A percentile compares a stretch with the other conserved stretches of the same genome.
phyloP scores from a whole-genome alignment of 257 asterid genomes.

The Anisodus tanguticus region DNA sequence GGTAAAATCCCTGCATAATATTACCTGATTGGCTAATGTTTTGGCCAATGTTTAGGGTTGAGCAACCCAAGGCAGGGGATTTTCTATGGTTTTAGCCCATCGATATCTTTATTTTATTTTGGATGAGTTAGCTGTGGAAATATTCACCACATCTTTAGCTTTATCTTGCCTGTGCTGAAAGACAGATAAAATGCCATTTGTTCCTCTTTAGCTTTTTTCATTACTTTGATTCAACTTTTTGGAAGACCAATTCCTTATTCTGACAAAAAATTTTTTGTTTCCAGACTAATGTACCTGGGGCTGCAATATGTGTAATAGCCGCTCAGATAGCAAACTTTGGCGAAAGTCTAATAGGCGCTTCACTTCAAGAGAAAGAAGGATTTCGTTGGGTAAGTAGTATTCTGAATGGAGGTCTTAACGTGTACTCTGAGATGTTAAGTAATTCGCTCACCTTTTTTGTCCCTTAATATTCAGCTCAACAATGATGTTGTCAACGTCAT shows the following conservation, averaged over 20 bases:
- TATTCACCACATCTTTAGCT: neutral
- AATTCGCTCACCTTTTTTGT: neutral
- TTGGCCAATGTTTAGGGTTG: neutral
- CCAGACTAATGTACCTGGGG: conserved; percentile 66
- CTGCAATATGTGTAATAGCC: conserved; percentile 68
- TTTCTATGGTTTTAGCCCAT: conserved; percentile 20
- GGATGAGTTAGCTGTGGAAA: neutral
- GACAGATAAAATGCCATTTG: neutral
- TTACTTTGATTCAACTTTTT: neutral
- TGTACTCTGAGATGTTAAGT: neutral
- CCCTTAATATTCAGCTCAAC: conserved; percentile 61
- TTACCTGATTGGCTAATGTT: neutral
- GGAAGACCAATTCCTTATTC: conserved; percentile 1
- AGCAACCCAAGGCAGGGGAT: neutral
- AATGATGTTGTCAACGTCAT: conserved; percentile 83
- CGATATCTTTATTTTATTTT: neutral
- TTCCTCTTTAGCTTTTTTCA: neutral
- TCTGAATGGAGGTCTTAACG: neutral
- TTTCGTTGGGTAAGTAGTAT: conserved; percentile 54
- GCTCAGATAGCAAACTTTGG: conserved; percentile 98
- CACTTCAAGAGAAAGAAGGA: conserved; percentile 61
- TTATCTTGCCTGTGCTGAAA: neutral
- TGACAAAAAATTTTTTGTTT: conserved; percentile 27
- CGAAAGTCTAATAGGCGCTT: conserved; percentile 93
- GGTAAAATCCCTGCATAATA: neutral